Conservation (phyloP, 192 early-diverging fungal species). For the Mortierella claussenii region DNA sequence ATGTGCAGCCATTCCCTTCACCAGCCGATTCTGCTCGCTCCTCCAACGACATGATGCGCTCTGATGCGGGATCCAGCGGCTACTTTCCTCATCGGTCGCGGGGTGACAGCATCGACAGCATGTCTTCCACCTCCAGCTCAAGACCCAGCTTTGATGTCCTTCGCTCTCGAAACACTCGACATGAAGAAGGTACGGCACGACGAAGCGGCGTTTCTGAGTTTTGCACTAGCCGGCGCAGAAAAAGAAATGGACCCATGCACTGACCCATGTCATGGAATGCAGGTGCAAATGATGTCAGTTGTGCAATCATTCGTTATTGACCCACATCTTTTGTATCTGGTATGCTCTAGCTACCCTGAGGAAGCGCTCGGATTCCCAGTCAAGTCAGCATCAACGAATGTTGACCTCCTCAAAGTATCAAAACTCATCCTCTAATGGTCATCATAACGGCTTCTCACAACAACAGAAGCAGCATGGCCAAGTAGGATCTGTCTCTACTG, state of each 20-base stretch:
- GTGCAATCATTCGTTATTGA: neutral
- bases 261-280: neutral
- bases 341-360: slow-evolving; percentile 31
- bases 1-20: slow-evolving; percentile 40
- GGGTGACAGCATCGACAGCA: slow-evolving; percentile 42
- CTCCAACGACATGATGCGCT: slow-evolving; percentile 35
- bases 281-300: neutral
- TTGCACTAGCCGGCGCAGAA: too few species aligned
- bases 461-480: slow-evolving; percentile 25
- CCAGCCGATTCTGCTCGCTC: slow-evolving; percentile 52
- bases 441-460: slow-evolving; percentile 4
- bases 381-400: slow-evolving; percentile 23
- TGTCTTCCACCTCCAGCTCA: slow-evolving; percentile 30
- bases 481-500: neutral
- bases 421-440: slow-evolving; percentile 7
- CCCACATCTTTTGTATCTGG: too few species aligned
- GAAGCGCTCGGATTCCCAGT: slow-evolving; percentile 30
- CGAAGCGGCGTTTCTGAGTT: neutral
- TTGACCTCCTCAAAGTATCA: slow-evolving; percentile 36
- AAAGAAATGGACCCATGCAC: too few species aligned
- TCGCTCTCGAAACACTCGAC: slow-evolving; percentile 33
- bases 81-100: slow-evolving; percentile 47
- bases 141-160: slow-evolving; percentile 39
- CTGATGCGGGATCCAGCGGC: slow-evolving; percentile 35
- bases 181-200: slow-evolving; percentile 32